These are phyloP conservation scores for Mucor mucedo DNA, from an alignment of 371 early-diverging fungal genomes.

Conservation along the genomic window DNA sequence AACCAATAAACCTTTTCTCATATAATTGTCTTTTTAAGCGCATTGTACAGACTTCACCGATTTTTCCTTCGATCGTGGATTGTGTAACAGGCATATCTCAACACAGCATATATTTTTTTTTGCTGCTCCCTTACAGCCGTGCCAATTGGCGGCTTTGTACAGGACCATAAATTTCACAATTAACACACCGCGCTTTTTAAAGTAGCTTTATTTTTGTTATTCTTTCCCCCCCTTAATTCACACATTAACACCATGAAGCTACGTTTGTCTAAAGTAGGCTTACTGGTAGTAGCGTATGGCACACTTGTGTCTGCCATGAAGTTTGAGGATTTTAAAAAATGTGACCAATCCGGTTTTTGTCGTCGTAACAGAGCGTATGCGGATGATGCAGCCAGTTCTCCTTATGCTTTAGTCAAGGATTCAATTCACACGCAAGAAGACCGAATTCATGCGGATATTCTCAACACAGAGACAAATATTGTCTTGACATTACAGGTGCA, in stretches of 20 bases:
- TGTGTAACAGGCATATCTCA: too few relatives aligned
- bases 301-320: conserved; percentile 37
- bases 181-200: too few relatives aligned
- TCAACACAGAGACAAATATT: conserved; percentile 58
- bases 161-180: too few relatives aligned
- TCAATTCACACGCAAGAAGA: conserved; percentile 55
- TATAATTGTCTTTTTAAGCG: too few relatives aligned
- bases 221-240: neutral
- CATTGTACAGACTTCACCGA: too few relatives aligned
- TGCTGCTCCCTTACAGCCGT: too few relatives aligned
- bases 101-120: too few relatives aligned
- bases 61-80: too few relatives aligned
- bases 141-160: too few relatives aligned
- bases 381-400: conserved; percentile 56
- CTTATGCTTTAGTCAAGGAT: conserved; percentile 63
- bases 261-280: conserved; percentile 17
- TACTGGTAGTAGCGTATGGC: conserved; percentile 14
- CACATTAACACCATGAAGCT: neutral
- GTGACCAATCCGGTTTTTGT: conserved; percentile 90
- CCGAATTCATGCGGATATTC: conserved; percentile 61
- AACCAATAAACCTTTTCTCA: too few relatives aligned
- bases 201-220: neutral
- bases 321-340: conserved; percentile 89
- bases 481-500: conserved; percentile 54
- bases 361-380: conserved; percentile 88